A percentile compares a stretch with the other conserved stretches of the same genome.
These are phyloP conservation scores for Coleophoma crateriformis DNA, from an alignment of 2,329 filamentous ascomycete genomes.

Conservation along the genomic window DNA sequence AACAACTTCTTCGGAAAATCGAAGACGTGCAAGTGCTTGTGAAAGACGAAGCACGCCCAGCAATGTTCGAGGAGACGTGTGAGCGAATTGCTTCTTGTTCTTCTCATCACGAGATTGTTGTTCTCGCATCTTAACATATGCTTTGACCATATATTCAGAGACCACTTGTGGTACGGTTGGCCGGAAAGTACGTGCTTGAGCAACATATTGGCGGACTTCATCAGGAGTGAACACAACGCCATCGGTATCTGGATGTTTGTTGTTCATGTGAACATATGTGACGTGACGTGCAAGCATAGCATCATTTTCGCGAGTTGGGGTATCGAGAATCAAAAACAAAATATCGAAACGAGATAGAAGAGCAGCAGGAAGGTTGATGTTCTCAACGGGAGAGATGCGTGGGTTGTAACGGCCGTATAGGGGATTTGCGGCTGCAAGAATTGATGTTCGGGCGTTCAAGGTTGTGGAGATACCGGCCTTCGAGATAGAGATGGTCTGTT, in stretches of 20 bases:
- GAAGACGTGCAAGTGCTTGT: slow-evolving; percentile 86
- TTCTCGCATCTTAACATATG: slow-evolving; percentile 91
- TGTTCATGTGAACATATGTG: slow-evolving; percentile 95
- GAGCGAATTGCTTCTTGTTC: slow-evolving; percentile 85
- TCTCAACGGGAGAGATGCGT: slow-evolving; percentile 92
- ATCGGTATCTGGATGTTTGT: slow-evolving; percentile 77
- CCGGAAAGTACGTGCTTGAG: slow-evolving; percentile 83
- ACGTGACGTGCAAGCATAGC: slow-evolving; percentile 95
- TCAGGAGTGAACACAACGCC: slow-evolving; percentile 81
- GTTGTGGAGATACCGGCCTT: slow-evolving; percentile 96
- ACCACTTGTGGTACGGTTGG: slow-evolving; percentile 80
- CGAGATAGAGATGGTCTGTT: slow-evolving; percentile 78
- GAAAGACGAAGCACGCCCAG: slow-evolving; percentile 89
- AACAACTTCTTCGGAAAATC: slow-evolving; percentile 79
- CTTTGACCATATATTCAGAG: slow-evolving; percentile 94
- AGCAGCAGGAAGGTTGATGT: slow-evolving; percentile 98
- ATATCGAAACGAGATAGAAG: slow-evolving; percentile 96
- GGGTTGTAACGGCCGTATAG: slow-evolving; percentile 98
- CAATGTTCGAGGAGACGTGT: slow-evolving; percentile 90
- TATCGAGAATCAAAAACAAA: slow-evolving; percentile 94
- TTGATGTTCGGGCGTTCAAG: slow-evolving; percentile 91
- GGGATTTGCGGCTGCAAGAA: slow-evolving; percentile 93
- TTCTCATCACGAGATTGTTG: slow-evolving; percentile 88
- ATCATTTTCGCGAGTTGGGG: slow-evolving; percentile 81
- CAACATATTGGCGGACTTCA: slow-evolving; percentile 94